These are phyloP conservation scores for Lophium mytilinum DNA, from an alignment of 495 filamentous ascomycete genomes.

Conservation along the genomic window DNA sequence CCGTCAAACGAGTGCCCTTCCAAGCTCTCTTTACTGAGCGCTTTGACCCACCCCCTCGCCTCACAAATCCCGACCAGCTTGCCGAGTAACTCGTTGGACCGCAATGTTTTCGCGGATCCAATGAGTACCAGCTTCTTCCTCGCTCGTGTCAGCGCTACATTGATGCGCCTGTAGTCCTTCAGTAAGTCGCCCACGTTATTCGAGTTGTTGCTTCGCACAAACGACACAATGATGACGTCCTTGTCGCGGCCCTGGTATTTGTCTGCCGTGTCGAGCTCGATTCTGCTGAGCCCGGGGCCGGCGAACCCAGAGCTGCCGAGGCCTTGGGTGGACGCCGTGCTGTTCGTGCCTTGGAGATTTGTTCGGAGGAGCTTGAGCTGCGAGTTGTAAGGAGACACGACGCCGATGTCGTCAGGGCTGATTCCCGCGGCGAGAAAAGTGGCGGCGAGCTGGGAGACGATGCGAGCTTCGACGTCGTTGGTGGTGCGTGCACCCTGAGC, in stretches of 20 bases:
- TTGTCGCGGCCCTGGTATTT: constrained; percentile 96
- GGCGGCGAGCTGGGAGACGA: constrained; percentile 72
- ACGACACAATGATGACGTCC: constrained; percentile 73
- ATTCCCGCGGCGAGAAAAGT: constrained; percentile 67
- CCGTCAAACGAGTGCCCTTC: constrained; percentile 58
- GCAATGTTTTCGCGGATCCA: constrained; percentile 68
- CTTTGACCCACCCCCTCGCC: constrained; percentile 61
- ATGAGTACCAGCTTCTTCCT: constrained; percentile 83
- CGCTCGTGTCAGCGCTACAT: constrained; percentile 89
- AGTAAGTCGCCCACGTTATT: constrained; percentile 78
- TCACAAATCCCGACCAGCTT: constrained; percentile 72
- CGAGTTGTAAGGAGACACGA: constrained; percentile 96
- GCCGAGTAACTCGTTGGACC: constrained; percentile 64
- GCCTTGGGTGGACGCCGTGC: constrained; percentile 7
- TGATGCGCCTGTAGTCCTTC: constrained; percentile 86
- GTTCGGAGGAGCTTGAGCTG: constrained; percentile 60
- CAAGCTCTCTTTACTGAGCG: constrained; percentile 54
- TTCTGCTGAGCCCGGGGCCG: constrained; percentile 25
- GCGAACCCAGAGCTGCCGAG: constrained; percentile 18
- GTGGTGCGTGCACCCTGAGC: constrained; percentile 74
- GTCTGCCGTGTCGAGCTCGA: constrained; percentile 95
- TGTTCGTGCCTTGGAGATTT: constrained; percentile 9
- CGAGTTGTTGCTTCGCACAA: constrained; percentile 77
- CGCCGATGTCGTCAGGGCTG: constrained; percentile 69
- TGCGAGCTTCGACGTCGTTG: constrained; percentile 68